phyloP scores from a whole-genome alignment of 345 rosid genomes.

The Acer campestre region DNA sequence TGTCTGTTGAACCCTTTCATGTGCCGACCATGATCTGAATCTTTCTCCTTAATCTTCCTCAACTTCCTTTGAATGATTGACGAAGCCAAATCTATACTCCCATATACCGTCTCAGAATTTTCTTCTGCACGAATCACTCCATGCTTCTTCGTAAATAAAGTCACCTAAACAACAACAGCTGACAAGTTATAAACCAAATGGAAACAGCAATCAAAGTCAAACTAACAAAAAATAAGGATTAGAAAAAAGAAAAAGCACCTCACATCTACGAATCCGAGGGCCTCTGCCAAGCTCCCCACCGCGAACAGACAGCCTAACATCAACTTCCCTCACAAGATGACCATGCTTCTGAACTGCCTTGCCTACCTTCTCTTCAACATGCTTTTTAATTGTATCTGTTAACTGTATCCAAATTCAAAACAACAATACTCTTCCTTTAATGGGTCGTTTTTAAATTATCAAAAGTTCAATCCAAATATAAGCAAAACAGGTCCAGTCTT shows the following conservation, averaged over 20 bases:
- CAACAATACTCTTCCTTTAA: neutral
- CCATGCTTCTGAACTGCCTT: constrained; percentile 86
- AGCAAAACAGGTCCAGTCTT: neutral
- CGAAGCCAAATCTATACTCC: constrained; percentile 83
- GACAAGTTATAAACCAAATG: neutral
- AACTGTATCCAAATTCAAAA: constrained; percentile 41
- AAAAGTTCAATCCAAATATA: neutral
- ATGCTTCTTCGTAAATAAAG: constrained; percentile 87
- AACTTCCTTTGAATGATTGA: constrained; percentile 76
- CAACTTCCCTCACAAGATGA: constrained; percentile 87
- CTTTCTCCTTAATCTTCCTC: constrained; percentile 98
- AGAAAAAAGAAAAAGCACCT: constrained; percentile 43
- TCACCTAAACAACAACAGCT: constrained; percentile 48
- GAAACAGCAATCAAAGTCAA: neutral
- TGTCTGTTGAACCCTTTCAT: constrained; percentile 75
- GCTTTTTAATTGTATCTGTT: constrained; percentile 69
- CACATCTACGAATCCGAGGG: constrained; percentile 82
- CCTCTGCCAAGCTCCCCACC: constrained; percentile 98
- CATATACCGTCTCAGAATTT: constrained; percentile 75
- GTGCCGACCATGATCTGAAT: constrained; percentile 89
- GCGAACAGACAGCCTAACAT: constrained; percentile 80
- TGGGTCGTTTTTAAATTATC: neutral
- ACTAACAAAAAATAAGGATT: neutral
- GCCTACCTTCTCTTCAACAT: constrained; percentile 85
- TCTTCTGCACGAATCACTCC: constrained; percentile 96